Percentiles rank a stretch among this genome's conserved stretches.
Evolutionary conservation across 495 filamentous ascomycete species (phyloP).

Genomic region (Neurospora africana): DNA sequence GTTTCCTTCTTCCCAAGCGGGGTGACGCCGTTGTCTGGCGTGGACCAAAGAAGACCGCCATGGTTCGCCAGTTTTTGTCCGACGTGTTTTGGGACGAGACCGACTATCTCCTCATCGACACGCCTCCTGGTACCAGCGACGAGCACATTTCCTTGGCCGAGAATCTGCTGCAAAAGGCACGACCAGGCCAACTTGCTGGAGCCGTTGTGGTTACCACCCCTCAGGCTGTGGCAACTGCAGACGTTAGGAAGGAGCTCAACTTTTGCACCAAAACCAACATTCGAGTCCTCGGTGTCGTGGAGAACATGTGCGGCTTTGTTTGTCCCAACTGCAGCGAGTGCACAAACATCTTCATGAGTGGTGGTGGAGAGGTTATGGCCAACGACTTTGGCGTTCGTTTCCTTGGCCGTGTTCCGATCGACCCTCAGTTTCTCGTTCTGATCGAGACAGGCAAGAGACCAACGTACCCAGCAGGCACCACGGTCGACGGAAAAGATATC

Average conservation of each 20-base stretch:
- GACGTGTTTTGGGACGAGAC: slow-evolving; percentile 85
- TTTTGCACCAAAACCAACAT: slow-evolving; percentile 86
- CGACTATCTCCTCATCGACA: slow-evolving; percentile 90
- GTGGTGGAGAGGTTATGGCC: slow-evolving; percentile 86
- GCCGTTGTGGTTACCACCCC: slow-evolving; percentile 94
- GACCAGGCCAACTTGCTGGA: slow-evolving; percentile 53
- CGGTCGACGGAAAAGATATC: slow-evolving; percentile 37
- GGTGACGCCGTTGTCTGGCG: slow-evolving; percentile 94
- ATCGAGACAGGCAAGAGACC: slow-evolving; percentile 43
- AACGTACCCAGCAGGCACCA: slow-evolving; percentile 38
- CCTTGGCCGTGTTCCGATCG: slow-evolving; percentile 79
- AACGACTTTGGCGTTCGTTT: slow-evolving; percentile 74
- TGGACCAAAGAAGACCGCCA: slow-evolving; percentile 96
- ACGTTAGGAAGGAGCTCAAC: slow-evolving; percentile 93
- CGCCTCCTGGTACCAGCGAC: slow-evolving; percentile 90
- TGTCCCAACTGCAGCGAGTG: slow-evolving; percentile 92
- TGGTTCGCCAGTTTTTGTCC: slow-evolving; percentile 90
- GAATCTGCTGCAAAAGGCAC: slow-evolving; percentile 57
- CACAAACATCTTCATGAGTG: slow-evolving; percentile 83
- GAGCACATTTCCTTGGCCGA: slow-evolving; percentile 94
- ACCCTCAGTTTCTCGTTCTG: slow-evolving; percentile 52
- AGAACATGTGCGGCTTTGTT: slow-evolving; percentile 97
- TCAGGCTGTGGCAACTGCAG: slow-evolving; percentile 83
- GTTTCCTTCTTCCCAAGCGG: slow-evolving; percentile 73
- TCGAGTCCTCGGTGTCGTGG: slow-evolving; percentile 74